Percentiles rank a stretch among this genome's conserved stretches.
Evolutionary conservation across 768 basidiomycete species (phyloP).

Genomic region (Lactarius hatsudake): DNA sequence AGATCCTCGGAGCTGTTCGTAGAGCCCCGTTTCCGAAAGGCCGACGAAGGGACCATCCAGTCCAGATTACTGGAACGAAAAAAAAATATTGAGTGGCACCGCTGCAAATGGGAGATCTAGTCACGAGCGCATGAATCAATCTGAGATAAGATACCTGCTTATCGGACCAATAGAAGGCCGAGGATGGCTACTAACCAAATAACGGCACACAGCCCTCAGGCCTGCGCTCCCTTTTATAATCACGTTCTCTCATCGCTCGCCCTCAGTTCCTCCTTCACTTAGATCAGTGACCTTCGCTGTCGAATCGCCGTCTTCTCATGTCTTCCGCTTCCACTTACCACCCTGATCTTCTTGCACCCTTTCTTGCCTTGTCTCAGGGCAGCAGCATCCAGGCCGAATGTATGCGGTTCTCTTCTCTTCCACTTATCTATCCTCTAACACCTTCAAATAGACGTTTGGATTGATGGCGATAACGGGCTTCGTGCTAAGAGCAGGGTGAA

Average conservation of each 20-base stretch:
- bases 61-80: neutral
- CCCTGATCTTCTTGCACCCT: slow-evolving; percentile 88
- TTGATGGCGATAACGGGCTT: slow-evolving; percentile 91
- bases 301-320: slow-evolving; percentile 26
- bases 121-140: neutral
- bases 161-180: slow-evolving; percentile 17
- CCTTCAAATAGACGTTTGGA: slow-evolving; percentile 81
- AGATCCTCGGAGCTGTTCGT: neutral
- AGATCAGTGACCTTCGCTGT: slow-evolving; percentile 27
- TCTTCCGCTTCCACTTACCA: slow-evolving; percentile 42
- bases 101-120: neutral
- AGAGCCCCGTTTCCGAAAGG: neutral
- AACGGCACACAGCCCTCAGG: neutral
- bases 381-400: slow-evolving; percentile 94
- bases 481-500: slow-evolving; percentile 94
- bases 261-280: slow-evolving; percentile 6
- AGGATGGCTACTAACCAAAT: neutral
- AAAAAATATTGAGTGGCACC: neutral
- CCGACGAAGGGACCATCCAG: neutral
- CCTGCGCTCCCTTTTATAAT: neutral
- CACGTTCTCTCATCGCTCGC: slow-evolving; percentile 18
- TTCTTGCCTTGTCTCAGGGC: slow-evolving; percentile 85
- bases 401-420: slow-evolving; percentile 36
- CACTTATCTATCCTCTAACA: slow-evolving; percentile 17
- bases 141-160: neutral